Base-by-base conservation (phyloP, 164 flowering plant genomes). In the Magnolia changhungtana region DNA sequence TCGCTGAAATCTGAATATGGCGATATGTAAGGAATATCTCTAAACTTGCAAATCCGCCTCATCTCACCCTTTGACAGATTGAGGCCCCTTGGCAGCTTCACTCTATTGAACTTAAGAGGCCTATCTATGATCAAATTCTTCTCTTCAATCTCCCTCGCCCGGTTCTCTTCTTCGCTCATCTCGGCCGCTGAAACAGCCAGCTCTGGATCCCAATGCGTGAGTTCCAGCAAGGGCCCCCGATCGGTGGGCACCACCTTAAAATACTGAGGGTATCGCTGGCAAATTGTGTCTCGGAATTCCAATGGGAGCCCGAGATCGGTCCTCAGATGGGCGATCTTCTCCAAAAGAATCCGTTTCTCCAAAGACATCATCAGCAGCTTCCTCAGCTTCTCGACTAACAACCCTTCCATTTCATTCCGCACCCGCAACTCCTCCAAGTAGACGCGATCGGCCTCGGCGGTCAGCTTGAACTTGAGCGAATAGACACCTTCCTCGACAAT, bases 351-450 rank as follows among this genome's bases (percentile, higher is more conserved):
- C 76, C 94, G 80, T 86, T 93, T 94, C 50, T 94, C 95, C 73
- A 88, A 67, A 0, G 98, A 92, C 98, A 94, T 94, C 99, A 96
- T 94, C 86, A 96, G 78, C 83, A 96, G 79, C 77, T 94, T 96
- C 87, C 94, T 87, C 83, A 96, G 76, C 83, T 92, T 96, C 65
- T 82, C 51, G 72, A 91, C 95, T 80, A 90, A 69, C 78, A 87
- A 72, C 19, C 78, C 94, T 76, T 94, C 97, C 96, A 92, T 94
- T 77, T 88, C 91, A 83, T 89, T 90, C 84, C 88, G 87, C 75
- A 87, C 75, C 81, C 79, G 88, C 89, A 94, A 52, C 79, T 96
- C 99, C 81, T 96, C 98, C 69, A 91, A 76, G 78, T 94, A 94
- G 70, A 93, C 76, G 74, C 85, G 81, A 51, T 96, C 99, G 0